Evolutionary conservation across 2,329 filamentous ascomycete genomes (phyloP).

Genomic region (Apiospora saccharicola): DNA sequence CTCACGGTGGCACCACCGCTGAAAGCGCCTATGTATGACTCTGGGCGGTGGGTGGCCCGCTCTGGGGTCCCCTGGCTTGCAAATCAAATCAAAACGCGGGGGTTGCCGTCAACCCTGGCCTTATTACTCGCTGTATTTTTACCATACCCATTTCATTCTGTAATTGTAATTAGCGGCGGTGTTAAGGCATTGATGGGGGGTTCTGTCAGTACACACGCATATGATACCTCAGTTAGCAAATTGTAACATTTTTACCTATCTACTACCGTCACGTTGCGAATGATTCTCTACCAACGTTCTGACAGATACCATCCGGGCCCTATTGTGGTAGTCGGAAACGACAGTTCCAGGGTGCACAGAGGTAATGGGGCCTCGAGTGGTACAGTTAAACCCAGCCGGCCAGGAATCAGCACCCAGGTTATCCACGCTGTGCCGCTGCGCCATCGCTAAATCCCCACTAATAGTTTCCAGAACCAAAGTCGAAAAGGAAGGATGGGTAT

Average conservation of each 20-base stretch:
- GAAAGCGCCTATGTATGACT: too few relatives aligned
- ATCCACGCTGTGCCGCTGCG: not conserved
- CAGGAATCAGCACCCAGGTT: not conserved
- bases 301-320: too few relatives aligned
- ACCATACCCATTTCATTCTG: not conserved
- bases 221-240: not conserved
- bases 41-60: too few relatives aligned
- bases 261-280: not conserved
- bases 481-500: not conserved
- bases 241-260: not conserved
- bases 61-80: too few relatives aligned
- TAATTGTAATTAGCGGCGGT: not conserved
- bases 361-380: too few relatives aligned
- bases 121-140: not conserved
- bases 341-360: too few relatives aligned
- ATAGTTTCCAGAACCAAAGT: not conserved
- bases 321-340: too few relatives aligned
- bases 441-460: not conserved
- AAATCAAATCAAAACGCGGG: not conserved
- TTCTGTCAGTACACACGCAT: not conserved
- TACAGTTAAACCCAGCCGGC: too few relatives aligned
- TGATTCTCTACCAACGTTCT: too few relatives aligned
- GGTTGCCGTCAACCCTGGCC: not conserved
- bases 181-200: not conserved
- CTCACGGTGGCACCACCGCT: too few relatives aligned